phyloP scores from a whole-genome alignment of 176 grass and related monocot genomes.

The Triticum aestivum region DNA sequence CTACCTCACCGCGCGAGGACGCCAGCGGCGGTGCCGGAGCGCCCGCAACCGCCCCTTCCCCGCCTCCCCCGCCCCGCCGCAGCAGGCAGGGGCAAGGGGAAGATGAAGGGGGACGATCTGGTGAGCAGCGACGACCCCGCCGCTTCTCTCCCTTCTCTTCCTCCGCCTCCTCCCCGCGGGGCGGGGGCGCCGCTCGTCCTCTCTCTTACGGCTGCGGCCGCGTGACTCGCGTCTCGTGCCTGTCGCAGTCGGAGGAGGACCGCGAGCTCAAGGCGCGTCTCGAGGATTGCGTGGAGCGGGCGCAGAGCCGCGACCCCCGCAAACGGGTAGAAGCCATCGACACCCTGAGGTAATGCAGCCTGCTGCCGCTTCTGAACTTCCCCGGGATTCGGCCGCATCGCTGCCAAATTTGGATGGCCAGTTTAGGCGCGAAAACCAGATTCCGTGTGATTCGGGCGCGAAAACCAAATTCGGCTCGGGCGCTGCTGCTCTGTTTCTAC shows the following conservation, averaged over 20 bases:
- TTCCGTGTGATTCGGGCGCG: neutral
- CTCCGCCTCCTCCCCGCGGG: neutral
- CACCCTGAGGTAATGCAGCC: constrained; percentile 73
- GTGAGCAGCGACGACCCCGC: constrained; percentile 20
- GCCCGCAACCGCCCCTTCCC: neutral
- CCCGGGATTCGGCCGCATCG: neutral
- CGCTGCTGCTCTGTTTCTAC: neutral
- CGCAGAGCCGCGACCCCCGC: constrained; percentile 30
- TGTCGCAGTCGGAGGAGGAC: constrained; percentile 86
- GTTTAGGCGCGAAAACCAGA: neutral
- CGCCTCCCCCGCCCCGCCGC: neutral
- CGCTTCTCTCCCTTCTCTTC: neutral
- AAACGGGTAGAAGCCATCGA: constrained; percentile 74
- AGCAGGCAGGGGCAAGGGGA: constrained; percentile 27
- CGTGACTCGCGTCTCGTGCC: neutral
- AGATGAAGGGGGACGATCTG: constrained; percentile 57
- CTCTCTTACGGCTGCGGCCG: neutral
- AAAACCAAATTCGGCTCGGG: neutral
- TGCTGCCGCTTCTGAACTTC: neutral
- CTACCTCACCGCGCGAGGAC: neutral
- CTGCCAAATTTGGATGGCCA: neutral
- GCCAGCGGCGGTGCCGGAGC: neutral
- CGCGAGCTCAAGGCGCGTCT: constrained; percentile 84
- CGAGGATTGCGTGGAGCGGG: constrained; percentile 30
- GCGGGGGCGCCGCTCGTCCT: no score